Base-by-base conservation (phyloP, 192 early-diverging fungal species). In the Rhizophagus sp. region DNA sequence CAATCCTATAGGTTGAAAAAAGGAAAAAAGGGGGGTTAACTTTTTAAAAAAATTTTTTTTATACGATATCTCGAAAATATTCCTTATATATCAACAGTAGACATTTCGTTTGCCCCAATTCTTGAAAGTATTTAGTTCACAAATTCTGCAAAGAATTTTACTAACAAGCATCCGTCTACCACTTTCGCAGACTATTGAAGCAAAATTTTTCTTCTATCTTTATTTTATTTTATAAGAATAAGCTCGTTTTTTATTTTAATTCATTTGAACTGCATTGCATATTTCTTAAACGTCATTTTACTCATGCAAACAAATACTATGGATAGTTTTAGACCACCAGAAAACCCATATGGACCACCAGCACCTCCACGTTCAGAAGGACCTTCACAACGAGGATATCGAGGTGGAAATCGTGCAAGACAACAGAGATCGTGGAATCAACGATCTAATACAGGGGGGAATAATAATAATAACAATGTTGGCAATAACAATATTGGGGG, bases 271-370 rank as follows among this genome's bases (percentile, higher is more conserved):
- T 57, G 30, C 30, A 30, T 30, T 57, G 50, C 50, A 57, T 57
- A 57, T 12, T 57, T 57, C 52, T 22, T 22, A 52, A 57, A 6
- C 52, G 52, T 22, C 15, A 4, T 57, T 57, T 57, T 57, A 57
- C 19, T 57, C 52, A 66, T 66, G 64, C 64, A 66, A 66, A 12
- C 67, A 10, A 69, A 69, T 24, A 73, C 24, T 34, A 73, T 76
- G 52, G 62, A 76, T 36, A 47, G 36, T 27, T 76, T 76, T 36
- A 22, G 75, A 25, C 75, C 75, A n/a, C 75, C 75, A 11, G 75
- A 76, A 63, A 76, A 76, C n/a, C 75, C 75, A 63, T 76, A 76
- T 64, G 75, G 75, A 8, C 75, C 75, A 41, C 75, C 75, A 30
- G 33, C 62, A 63, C 62, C 52, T 36, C 34, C 39, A 41, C 52